A percentile compares a stretch with the other conserved stretches of the same genome.
phyloP scores from a whole-genome alignment of 352 stramenopile species.

The Aphanomyces cochlioides region DNA sequence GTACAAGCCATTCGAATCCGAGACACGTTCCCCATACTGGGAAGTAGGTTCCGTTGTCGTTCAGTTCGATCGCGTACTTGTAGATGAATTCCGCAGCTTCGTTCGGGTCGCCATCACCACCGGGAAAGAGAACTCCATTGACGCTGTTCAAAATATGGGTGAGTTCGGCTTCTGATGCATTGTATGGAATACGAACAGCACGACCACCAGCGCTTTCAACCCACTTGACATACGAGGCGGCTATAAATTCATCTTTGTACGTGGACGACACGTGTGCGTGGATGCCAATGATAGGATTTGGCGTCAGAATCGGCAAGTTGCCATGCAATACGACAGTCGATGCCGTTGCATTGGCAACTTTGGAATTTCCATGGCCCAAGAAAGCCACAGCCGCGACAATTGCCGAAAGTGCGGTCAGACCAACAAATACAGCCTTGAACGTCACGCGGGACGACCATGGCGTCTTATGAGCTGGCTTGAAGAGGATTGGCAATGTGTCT shows the following conservation, averaged over 20 bases:
- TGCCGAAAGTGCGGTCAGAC: not conserved
- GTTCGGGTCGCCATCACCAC: constrained; percentile 53
- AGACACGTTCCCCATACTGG: constrained; percentile 76
- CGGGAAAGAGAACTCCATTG: constrained; percentile 67
- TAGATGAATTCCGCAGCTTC: constrained; percentile 54
- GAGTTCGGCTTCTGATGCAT: constrained; percentile 54
- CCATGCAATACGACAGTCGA: not conserved
- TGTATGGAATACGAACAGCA: constrained; percentile 72
- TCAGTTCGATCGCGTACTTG: constrained; percentile 55
- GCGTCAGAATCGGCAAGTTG: constrained; percentile 1
- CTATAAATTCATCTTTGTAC: constrained; percentile 64
- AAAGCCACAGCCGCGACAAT: not conserved
- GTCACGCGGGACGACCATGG: not conserved
- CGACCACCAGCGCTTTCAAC: constrained; percentile 66
- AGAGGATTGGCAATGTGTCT: constrained; percentile 5
- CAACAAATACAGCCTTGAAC: not conserved
- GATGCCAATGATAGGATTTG: constrained; percentile 14
- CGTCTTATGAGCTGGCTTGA: not conserved
- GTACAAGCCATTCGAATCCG: constrained; percentile 75
- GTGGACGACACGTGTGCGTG: constrained; percentile 1
- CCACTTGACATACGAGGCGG: constrained; percentile 80
- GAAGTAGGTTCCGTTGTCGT: constrained; percentile 63
- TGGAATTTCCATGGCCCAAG: not conserved
- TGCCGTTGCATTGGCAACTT: not conserved
- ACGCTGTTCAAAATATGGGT: constrained; percentile 54